Base-by-base conservation (phyloP, 441 rosid genomes). In the Breynia disticha region DNA sequence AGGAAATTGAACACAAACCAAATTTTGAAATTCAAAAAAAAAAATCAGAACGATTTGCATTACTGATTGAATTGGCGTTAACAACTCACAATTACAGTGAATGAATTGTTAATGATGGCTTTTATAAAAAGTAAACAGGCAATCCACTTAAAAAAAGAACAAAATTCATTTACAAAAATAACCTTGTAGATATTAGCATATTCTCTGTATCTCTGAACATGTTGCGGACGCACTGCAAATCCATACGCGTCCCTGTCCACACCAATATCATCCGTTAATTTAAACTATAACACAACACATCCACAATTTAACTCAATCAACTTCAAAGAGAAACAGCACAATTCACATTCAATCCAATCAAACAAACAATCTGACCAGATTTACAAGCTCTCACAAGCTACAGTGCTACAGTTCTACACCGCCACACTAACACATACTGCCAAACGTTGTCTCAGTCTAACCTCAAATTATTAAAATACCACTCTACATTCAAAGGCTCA, bases 151-250 rank as follows among this genome's bases (percentile, higher is more conserved):
- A 9, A 28, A 28, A 28, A 28, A 28, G 7, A 28, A 28, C n/a
- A n/a, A n/a, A n/a, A n/a, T n/a, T n/a, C n/a, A n/a, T n/a, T n/a
- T n/a, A 43, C 15, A 28, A 24, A 55, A 1, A 50, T 38, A 52
- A 94, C 99, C 99, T 94, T 87, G 80, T 94, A 94, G 68, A 94
- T 94, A 68, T 75, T 89, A 45, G 95, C 85, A 80, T 94, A 90
- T 65, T 90, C 95, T 68, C 95, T 66, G 70, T 85, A 94, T 82
- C 96, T 82, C 56, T 94, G 99, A 28, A 87, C 73, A 62, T 94
- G 96, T 68, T 94, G 99, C 48, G 97, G 99, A 68, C 99, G 87
- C 63, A 94, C 95, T 35, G 90, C 80, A 74, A 94, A 94, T 61
- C 99, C 97, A 77, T 94, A 94, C 0, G 95, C 86, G 77, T 94